phyloP scores from a whole-genome alignment of 2,329 filamentous ascomycete genomes.

The Escovopsis sp. region DNA sequence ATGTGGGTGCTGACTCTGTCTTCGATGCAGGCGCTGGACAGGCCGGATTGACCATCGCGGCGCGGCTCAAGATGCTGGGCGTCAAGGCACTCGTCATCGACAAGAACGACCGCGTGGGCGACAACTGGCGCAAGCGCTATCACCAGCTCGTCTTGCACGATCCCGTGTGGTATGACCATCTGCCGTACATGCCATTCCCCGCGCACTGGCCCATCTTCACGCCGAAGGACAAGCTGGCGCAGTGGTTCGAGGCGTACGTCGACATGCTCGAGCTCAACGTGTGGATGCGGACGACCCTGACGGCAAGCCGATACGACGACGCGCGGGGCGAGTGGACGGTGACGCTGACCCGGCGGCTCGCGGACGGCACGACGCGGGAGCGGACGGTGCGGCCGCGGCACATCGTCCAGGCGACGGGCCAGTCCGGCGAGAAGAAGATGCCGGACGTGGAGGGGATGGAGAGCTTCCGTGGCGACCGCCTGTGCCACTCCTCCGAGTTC shows the following conservation, averaged over 20 bases:
- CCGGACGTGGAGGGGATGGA: conserved; percentile 42
- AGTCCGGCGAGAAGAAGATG: conserved; percentile 49
- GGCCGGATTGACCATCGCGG: conserved; percentile 40
- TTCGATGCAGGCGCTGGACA: conserved; percentile 44
- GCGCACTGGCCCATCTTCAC: conserved; percentile 53
- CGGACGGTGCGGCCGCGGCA: conserved; percentile 46
- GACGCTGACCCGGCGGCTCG: conserved; percentile 32
- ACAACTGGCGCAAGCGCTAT: conserved; percentile 50
- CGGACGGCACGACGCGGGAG: conserved; percentile 30
- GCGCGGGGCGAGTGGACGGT: conserved; percentile 37
- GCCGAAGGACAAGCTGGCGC: conserved; percentile 54
- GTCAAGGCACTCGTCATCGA: conserved; percentile 44
- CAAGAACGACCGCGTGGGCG: conserved; percentile 39
- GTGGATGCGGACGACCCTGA: conserved; percentile 41
- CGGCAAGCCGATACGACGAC: conserved; percentile 34
- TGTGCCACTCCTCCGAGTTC: conserved; percentile 49
- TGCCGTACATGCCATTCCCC: conserved; percentile 52
- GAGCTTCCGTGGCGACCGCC: conserved; percentile 39
- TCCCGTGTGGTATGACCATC: conserved; percentile 44
- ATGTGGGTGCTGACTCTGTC: not conserved
- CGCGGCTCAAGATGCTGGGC: conserved; percentile 42
- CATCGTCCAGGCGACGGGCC: conserved; percentile 51
- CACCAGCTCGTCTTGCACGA: conserved; percentile 53
- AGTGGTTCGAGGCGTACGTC: conserved; percentile 53
- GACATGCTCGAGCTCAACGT: conserved; percentile 51